Evolutionary conservation across 495 filamentous ascomycete genomes (phyloP), one percentile per base, ranked within the genome.

Genomic region (Glarea lozoyensis): DNA sequence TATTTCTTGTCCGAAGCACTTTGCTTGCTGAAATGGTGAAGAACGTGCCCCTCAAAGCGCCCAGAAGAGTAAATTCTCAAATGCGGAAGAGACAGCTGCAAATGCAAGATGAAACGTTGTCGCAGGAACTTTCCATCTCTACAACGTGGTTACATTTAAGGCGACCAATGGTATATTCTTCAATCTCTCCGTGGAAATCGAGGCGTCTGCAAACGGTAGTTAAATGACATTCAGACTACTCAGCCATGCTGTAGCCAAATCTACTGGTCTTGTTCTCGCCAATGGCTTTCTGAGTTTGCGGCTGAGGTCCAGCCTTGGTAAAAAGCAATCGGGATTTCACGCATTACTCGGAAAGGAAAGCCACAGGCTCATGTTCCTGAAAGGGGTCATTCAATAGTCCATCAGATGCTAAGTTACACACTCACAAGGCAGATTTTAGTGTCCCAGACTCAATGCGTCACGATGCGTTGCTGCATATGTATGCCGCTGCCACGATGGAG

Each of bases 401-500:
- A 37, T 20, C 7, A 29, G 17, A 6, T 13, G 4, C 6, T 13
- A 13, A 34, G 31, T 13, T 7, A 4, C 5, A 13, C n/a, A 11
- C 16, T 9, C 10, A 37, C 35, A 16, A 37, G 35, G 35, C 35
- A 37, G 35, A 37, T n/a, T n/a, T n/a, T n/a, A n/a, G n/a, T n/a
- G n/a, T n/a, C n/a, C n/a, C n/a, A n/a, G n/a, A n/a, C n/a, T n/a
- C n/a, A n/a, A n/a, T n/a, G n/a, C n/a, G n/a, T n/a, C n/a, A n/a
- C n/a, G n/a, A n/a, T n/a, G n/a, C n/a, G n/a, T n/a, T n/a, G n/a
- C n/a, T n/a, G n/a, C n/a, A n/a, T n/a, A n/a, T n/a, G n/a, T n/a
- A n/a, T n/a, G n/a, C n/a, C n/a, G n/a, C 35, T 37, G 35, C 35
- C 35, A 37, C 17, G 35, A 9, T 37, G 35, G 22, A 20, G 35